A percentile compares a stretch with the other conserved stretches of the same genome.
phyloP scores from a whole-genome alignment of 1,284 basidiomycete genomes.

The Trichosporon asahii region DNA sequence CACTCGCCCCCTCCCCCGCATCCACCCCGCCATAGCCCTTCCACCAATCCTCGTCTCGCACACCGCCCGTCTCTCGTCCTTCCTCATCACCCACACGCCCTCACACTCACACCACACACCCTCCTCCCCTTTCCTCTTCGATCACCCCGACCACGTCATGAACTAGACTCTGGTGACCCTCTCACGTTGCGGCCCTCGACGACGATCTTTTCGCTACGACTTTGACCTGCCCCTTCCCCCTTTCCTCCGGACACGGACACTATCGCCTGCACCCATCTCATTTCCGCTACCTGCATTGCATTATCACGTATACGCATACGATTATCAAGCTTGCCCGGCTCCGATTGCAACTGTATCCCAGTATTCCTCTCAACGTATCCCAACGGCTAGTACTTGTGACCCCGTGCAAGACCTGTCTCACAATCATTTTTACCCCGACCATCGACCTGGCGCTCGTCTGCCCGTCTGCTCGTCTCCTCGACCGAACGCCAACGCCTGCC shows the following conservation, averaged over 20 bases:
- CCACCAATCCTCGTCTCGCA: too few species aligned
- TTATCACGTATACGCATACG: not conserved
- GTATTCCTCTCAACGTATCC: not conserved
- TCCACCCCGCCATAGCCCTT: too few species aligned
- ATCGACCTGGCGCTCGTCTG: not conserved
- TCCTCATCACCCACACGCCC: not conserved
- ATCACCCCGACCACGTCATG: not conserved
- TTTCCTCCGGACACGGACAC: not conserved
- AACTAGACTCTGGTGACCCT: not conserved
- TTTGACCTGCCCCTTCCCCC: not conserved
- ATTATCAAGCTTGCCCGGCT: not conserved
- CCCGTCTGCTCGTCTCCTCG: not conserved
- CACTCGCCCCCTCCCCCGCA: too few species aligned
- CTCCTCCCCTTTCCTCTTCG: not conserved
- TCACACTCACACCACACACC: not conserved
- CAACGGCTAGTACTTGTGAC: not conserved
- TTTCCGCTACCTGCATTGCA: not conserved
- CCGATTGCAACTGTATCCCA: not conserved
- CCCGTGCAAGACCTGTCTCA: slow-evolving; percentile 1
- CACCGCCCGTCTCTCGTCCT: not conserved
- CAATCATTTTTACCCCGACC: not conserved
- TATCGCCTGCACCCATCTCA: not conserved
- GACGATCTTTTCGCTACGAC: not conserved
- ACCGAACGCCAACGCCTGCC: not conserved
- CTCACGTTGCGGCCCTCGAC: not conserved